A percentile compares a stretch with the other conserved stretches of the same genome.
Conservation (phyloP, 768 basidiomycete genomes). For the Termitomyces sp. region DNA sequence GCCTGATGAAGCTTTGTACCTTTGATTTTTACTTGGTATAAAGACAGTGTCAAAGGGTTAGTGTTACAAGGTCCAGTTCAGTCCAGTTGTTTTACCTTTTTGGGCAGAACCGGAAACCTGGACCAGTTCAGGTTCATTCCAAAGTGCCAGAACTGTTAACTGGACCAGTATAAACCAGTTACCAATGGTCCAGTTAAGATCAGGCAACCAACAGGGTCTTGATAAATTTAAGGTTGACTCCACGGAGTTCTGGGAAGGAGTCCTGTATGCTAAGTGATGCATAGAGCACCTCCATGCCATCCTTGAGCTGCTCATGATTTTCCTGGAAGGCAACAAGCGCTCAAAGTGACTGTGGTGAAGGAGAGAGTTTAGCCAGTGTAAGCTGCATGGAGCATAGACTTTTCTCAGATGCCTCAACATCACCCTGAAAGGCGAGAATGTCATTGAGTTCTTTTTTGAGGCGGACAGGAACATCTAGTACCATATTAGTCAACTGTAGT, state of each 20-base stretch:
- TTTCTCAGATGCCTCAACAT: not conserved
- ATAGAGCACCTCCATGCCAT: constrained; percentile 28
- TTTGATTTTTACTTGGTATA: not conserved
- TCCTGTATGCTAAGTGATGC: constrained; percentile 29
- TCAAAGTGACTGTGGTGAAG: constrained; percentile 2
- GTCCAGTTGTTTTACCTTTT: no score
- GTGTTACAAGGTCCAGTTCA: constrained; percentile 22
- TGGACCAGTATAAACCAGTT: constrained; percentile 29
- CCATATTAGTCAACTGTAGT: constrained; percentile 17
- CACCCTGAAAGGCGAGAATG: not conserved
- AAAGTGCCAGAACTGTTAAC: constrained; percentile 31
- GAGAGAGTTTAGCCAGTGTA: constrained; percentile 1
- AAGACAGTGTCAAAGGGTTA: constrained; percentile 25
- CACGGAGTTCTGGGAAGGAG: constrained; percentile 27
- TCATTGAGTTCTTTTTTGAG: not conserved
- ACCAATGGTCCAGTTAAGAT: constrained; percentile 36
- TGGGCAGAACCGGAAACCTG: no score
- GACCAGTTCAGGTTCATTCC: constrained; percentile 34
- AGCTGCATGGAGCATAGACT: constrained; percentile 5
- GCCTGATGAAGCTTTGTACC: constrained; percentile 31
- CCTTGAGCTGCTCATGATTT: constrained; percentile 17
- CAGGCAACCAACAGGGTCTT: constrained; percentile 27
- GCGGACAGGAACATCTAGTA: constrained; percentile 19
- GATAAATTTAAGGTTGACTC: constrained; percentile 24
- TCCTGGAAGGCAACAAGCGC: constrained; percentile 19